Conservation (phyloP, 176 grass and related monocot genomes). For the Chloris gayana region DNA sequence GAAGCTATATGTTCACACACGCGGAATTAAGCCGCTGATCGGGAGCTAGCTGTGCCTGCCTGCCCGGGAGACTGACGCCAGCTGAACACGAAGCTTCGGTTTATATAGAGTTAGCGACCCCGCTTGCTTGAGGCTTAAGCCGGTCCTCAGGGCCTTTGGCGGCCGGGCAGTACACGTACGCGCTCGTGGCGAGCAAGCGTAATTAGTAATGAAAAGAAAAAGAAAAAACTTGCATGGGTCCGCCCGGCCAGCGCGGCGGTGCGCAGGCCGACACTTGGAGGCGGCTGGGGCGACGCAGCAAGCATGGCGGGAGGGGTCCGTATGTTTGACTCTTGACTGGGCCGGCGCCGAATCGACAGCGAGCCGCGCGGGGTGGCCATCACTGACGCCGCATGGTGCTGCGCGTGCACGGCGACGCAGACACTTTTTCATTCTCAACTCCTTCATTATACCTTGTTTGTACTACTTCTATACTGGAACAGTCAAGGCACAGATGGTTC, state of each 20-base stretch:
- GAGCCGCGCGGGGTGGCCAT: background rate
- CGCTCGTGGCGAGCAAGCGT: slow-evolving; percentile 12
- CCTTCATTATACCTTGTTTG: no score
- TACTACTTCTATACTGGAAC: no score
- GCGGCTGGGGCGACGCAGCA: slow-evolving; percentile 18
- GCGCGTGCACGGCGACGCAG: slow-evolving; percentile 39
- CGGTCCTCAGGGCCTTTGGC: background rate
- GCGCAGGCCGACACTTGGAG: slow-evolving; percentile 48
- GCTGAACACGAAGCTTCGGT: background rate
- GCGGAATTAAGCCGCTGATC: no score
- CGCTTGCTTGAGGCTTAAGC: background rate
- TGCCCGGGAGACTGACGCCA: no score
- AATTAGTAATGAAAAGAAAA: no score
- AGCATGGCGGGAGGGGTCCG: background rate
- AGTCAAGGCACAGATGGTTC: no score
- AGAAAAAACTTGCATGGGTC: no score
- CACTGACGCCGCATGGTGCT: background rate
- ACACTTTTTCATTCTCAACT: background rate
- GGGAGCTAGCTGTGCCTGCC: background rate
- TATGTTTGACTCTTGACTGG: slow-evolving; percentile 19
- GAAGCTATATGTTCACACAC: background rate
- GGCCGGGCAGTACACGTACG: no score
- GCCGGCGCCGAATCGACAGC: background rate
- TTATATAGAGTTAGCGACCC: background rate
- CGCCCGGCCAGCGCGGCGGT: background rate